A percentile compares a stretch with the other conserved stretches of the same genome.
phyloP scores from a whole-genome alignment of 495 filamentous ascomycete genomes.

The Elaphomyces granulatus region DNA sequence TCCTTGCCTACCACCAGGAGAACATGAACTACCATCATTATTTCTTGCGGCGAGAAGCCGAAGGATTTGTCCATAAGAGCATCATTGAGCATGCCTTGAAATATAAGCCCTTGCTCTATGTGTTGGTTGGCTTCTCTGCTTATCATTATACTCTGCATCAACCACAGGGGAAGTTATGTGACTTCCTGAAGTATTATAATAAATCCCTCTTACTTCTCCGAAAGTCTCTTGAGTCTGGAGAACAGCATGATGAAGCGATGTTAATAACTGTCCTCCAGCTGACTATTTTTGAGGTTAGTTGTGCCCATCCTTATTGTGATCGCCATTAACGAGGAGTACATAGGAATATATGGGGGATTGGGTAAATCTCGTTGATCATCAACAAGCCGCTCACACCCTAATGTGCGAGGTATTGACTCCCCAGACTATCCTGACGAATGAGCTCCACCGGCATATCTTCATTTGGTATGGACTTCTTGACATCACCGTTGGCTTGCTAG shows the following conservation, averaged over 20 bases:
- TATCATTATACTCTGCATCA: constrained; percentile 66
- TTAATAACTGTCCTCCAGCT: constrained; percentile 83
- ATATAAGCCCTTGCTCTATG: constrained; percentile 75
- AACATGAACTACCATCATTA: constrained; percentile 71
- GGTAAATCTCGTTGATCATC: constrained; percentile 82
- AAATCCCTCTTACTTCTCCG: constrained; percentile 66
- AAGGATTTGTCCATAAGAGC: constrained; percentile 55
- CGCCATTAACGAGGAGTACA: not conserved
- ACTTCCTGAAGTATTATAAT: constrained; percentile 84
- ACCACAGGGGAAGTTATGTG: constrained; percentile 53
- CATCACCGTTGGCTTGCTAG: constrained; percentile 67
- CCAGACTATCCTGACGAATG: constrained; percentile 54
- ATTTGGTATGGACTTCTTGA: constrained; percentile 87
- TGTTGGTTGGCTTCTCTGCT: constrained; percentile 78
- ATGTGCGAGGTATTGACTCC: constrained; percentile 66
- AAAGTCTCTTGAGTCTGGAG: constrained; percentile 50
- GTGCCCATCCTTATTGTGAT: not conserved
- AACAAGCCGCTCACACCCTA: constrained; percentile 75
- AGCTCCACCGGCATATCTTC: constrained; percentile 55
- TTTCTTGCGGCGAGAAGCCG: constrained; percentile 49
- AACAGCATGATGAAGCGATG: constrained; percentile 57
- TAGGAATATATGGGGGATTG: constrained; percentile 94
- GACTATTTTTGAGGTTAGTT: constrained; percentile 76
- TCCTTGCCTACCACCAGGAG: constrained; percentile 62
- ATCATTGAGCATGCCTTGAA: constrained; percentile 58